Evolutionary conservation across 495 filamentous ascomycete species (phyloP), one percentile per base, ranked within the genome.

Genomic region (Emericellopsis terricola): DNA sequence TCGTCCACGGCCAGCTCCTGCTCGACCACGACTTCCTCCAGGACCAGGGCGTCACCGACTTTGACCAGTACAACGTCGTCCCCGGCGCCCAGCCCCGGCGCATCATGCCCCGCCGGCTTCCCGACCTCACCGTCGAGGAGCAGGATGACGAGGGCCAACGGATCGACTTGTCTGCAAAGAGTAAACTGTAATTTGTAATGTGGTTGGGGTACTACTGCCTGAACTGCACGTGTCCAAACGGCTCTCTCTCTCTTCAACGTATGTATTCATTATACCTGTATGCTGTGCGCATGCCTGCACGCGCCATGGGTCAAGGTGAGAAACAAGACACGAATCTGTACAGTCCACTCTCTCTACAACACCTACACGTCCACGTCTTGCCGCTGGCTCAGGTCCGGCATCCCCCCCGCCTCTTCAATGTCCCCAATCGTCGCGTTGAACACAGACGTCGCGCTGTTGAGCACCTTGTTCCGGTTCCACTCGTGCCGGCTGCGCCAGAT

Each of bases 21-120:
- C 69, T 84, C 1, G 83, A 92, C 41, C 83, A 92, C 46, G 83
- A 92, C 48, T 87, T 85, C 42, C 61, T 92, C 18, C 60, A 79
- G 15, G 55, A 65, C 17, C 58, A 42, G n/a, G 70, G 73, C 2
- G 57, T 86, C 3, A 62, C 57, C 0, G 78, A 92, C 50, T 89
- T 92, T 48, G 69, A 69, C 0, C 66, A 70, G 39, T 92, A 91
- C 48, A 64, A 66, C 3, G 52, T 87, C 0, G 61, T 89, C 0
- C 58, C 65, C 0, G 83, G 81, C 0, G 44, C 69, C 0, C 49
- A 27, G 0, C 81, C 83, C 0, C 53, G 81, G 16, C 57, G 83
- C 27, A 89, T 91, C 31, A 87, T 91, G 83, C 83, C 83, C 0
- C 59, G 48, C 0, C 46, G 63, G 38, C 62, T 91, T 41, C 83